These are phyloP conservation scores for Yamagishiella unicocca DNA, from an alignment of 139 green algal species.

Conservation along the genomic window DNA sequence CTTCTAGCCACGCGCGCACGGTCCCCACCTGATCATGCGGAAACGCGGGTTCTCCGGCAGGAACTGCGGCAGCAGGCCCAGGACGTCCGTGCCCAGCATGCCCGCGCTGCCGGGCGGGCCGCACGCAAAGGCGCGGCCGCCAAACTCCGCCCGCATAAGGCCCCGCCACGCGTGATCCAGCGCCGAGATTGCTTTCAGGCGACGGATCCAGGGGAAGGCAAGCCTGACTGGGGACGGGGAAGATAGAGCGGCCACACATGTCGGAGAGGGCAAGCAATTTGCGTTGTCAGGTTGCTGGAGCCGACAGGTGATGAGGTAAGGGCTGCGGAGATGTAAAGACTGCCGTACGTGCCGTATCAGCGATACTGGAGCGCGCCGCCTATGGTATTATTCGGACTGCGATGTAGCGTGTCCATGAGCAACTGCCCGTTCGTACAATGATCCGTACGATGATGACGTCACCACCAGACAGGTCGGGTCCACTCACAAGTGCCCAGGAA, in stretches of 20 bases:
- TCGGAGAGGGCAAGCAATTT: no score
- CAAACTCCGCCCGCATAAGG: conserved; percentile 42
- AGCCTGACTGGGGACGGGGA: background rate
- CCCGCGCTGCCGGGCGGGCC: background rate
- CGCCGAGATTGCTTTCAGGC: conserved; percentile 65
- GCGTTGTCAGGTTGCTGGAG: no score
- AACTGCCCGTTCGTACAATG: no score
- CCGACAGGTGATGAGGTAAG: no score
- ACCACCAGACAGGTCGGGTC: no score
- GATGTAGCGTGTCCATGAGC: no score
- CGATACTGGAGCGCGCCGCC: no score
- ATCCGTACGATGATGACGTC: no score
- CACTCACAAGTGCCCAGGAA: conserved; percentile 51
- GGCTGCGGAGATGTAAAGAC: no score
- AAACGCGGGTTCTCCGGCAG: background rate
- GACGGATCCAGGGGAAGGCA: conserved; percentile 36
- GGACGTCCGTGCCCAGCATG: conserved; percentile 35
- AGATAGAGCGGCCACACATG: background rate
- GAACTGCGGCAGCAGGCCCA: conserved; percentile 48
- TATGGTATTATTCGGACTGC: no score
- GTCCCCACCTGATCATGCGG: conserved; percentile 18
- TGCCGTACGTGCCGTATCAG: no score
- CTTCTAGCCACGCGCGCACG: no score
- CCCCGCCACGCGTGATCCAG: conserved; percentile 65
- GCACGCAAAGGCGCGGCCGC: conserved; percentile 40